Conservation (phyloP, 106 monocot species). For the Chionographis japonica region DNA sequence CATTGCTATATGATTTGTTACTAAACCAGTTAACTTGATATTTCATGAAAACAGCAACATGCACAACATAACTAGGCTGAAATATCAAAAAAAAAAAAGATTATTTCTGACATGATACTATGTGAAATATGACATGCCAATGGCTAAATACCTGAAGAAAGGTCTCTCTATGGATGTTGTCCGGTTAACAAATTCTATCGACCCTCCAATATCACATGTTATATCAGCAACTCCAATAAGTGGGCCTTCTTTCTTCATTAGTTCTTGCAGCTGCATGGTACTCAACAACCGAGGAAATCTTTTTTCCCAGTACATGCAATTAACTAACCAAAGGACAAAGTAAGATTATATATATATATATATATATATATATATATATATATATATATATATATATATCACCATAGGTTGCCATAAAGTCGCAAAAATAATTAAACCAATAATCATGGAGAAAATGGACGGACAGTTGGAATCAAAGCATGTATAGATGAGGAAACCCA, state of each 20-base stretch:
- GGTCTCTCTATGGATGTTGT: constrained; percentile 79
- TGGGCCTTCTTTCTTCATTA: constrained; percentile 55
- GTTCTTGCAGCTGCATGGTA: constrained; percentile 67
- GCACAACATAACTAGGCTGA: too few species aligned
- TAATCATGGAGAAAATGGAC: background rate
- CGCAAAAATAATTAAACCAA: background rate
- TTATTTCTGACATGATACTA: too few species aligned
- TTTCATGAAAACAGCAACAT: too few species aligned
- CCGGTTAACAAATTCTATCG: constrained; percentile 80
- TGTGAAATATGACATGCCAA: background rate
- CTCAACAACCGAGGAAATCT: constrained; percentile 79
- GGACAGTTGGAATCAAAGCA: too few species aligned
- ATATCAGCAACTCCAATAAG: constrained; percentile 90
- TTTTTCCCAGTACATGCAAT: constrained; percentile 99
- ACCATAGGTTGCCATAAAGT: too few species aligned
- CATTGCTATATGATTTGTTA: too few species aligned
- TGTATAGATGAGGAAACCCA: too few species aligned
- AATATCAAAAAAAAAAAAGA: too few species aligned
- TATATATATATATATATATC: too few species aligned
- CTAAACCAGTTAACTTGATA: too few species aligned
- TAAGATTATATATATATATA: too few species aligned
- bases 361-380: too few species aligned
- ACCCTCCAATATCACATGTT: constrained; percentile 96
- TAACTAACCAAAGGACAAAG: constrained; percentile 45
- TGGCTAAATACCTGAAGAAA: constrained; percentile 72